Evolutionary conservation across 1,284 basidiomycete species (phyloP), one percentile per base, ranked within the genome.

Genomic region (Rhizopogon parksii): DNA sequence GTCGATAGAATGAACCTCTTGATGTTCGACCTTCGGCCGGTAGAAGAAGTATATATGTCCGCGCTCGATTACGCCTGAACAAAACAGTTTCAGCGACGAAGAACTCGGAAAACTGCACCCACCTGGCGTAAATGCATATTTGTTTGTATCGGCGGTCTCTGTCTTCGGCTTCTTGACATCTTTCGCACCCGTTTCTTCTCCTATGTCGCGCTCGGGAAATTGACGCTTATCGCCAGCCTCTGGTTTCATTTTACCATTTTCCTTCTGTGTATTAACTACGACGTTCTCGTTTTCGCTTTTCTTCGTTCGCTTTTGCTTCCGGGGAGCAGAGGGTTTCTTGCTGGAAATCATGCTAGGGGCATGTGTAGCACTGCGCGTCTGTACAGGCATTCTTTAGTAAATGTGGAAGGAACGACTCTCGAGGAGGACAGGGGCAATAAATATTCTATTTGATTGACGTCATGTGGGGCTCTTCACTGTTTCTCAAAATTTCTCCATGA

Each of bases 21-120:
- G 75, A 8, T 71, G 60, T 58, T 83, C 71, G 34, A 85, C 80
- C 45, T 79, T 77, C 0, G 82, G 82, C 8, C 81, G 76, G 60
- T 83, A 85, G 61, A 84, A 78, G 65, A 85, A 84, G 65, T 85
- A 85, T 49, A 85, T 75, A 58, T 81, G 76, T 1, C 78, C 79
- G n/a, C 78, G 66, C 56, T 81, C 78, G 49, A 78, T 77, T 8
- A 72, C 74, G 6, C 76, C 77, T 79, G 47, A 11, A 52, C 11
- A 9, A 7, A 15, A 17, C 2, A 35, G 17, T 21, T 11, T 49
- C 19, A 46, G 42, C 37, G 35, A 36, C 38, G 19, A 51, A 6
- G 24, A 8, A 11, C 17, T 40, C 25, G 15, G 11, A 8, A 40
- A 11, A 25, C 36, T 36, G 6, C 39, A 54, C 64, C 34, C 37